phyloP scores from a whole-genome alignment of 108 stramenopile genomes.

The Phaeodactylum tricornutum region DNA sequence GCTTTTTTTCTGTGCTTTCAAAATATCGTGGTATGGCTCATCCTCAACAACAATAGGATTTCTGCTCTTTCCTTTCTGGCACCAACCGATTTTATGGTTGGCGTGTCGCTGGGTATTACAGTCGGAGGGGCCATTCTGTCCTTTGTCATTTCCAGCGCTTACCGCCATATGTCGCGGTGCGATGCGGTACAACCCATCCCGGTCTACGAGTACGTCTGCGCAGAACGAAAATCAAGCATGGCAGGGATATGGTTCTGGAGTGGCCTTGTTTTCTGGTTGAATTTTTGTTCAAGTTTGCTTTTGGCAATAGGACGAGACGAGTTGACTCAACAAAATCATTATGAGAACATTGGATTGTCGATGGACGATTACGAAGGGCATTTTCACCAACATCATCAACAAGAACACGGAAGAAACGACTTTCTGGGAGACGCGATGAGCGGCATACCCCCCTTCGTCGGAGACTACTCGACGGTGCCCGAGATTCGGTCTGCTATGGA shows the following conservation, averaged over 20 bases:
- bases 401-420: neutral
- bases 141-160: conserved; percentile 11
- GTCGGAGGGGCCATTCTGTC: conserved; percentile 22
- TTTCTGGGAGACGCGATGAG: neutral
- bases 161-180: conserved; percentile 2
- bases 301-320: conserved; percentile 15
- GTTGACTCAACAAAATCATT: no score
- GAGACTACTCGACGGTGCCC: conserved; percentile 7
- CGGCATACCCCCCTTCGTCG: conserved; percentile 3
- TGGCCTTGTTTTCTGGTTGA: conserved; percentile 21
- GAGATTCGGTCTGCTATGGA: conserved; percentile 5
- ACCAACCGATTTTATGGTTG: conserved; percentile 34
- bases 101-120: conserved; percentile 24
- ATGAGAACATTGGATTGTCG: no score
- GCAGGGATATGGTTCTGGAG: conserved; percentile 31
- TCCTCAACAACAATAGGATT: conserved; percentile 6
- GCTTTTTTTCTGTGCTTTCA: conserved; percentile 17
- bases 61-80: conserved; percentile 10
- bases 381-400: neutral
- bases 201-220: no score
- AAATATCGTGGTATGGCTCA: conserved; percentile 7
- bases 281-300: conserved; percentile 14
- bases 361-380: no score
- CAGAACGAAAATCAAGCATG: no score
- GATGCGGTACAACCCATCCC: no score